These are phyloP conservation scores for Alternaria sp. DNA, from an alignment of 2,329 filamentous ascomycete species.

Conservation along the genomic window DNA sequence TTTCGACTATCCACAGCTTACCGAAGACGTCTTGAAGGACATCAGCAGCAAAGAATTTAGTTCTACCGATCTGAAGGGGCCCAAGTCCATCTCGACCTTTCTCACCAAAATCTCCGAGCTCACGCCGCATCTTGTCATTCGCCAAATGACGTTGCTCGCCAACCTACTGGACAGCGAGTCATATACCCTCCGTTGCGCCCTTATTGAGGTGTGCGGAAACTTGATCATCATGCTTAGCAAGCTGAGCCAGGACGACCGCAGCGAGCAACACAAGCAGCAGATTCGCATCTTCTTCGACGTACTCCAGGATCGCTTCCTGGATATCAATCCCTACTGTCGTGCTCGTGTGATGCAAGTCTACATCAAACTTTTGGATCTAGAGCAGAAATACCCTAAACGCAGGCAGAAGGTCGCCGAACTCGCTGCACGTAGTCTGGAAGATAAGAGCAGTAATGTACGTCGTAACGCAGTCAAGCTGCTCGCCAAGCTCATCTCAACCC, in stretches of 20 bases:
- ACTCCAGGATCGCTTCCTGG: constrained; percentile 91
- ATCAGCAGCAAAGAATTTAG: constrained; percentile 98
- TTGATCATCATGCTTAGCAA: constrained; percentile 89
- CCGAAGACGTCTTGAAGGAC: constrained; percentile 91
- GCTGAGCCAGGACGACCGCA: constrained; percentile 77
- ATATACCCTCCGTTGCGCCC: constrained; percentile 88
- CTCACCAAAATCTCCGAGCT: constrained; percentile 93
- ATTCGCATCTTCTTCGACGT: constrained; percentile 98
- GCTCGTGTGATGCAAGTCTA: constrained; percentile 93
- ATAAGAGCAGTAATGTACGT: constrained; percentile 97
- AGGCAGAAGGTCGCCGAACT: constrained; percentile 87
- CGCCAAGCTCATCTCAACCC: constrained; percentile 85
- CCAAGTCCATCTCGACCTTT: constrained; percentile 95
- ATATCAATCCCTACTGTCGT: constrained; percentile 95
- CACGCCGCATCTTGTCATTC: constrained; percentile 88
- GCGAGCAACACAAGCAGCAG: constrained; percentile 92
- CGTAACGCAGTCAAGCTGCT: constrained; percentile 94
- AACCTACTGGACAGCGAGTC: constrained; percentile 98
- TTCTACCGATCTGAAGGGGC: constrained; percentile 91
- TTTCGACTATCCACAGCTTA: constrained; percentile 95
- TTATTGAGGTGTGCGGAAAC: constrained; percentile 97
- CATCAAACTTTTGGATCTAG: constrained; percentile 88
- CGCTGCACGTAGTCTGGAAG: constrained; percentile 86
- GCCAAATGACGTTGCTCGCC: constrained; percentile 93
- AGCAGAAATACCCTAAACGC: constrained; percentile 87